These are phyloP conservation scores for Taiwanofungus camphoratus DNA, from an alignment of 1,284 basidiomycete genomes.

Conservation along the genomic window DNA sequence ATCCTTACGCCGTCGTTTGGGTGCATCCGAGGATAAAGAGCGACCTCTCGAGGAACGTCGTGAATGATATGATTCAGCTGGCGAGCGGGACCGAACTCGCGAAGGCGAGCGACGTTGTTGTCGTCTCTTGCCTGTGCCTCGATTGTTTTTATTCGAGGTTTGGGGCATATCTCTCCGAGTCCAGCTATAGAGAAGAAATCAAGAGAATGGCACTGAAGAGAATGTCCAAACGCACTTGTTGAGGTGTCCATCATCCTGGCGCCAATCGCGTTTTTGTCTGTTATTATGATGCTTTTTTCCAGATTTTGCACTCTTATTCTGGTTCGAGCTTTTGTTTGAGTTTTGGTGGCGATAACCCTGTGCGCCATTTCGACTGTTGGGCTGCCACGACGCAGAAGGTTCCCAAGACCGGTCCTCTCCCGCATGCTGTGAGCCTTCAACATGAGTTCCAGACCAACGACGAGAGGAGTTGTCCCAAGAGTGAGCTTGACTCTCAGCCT, in stretches of 20 bases:
- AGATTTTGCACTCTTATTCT: slow-evolving; percentile 29
- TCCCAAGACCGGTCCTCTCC: slow-evolving; percentile 32
- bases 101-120: slow-evolving; percentile 31
- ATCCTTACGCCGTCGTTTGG: slow-evolving; percentile 48
- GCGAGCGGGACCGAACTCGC: slow-evolving; percentile 53
- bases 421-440: slow-evolving; percentile 17
- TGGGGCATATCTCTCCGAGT: slow-evolving; percentile 25
- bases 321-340: slow-evolving; percentile 31
- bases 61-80: slow-evolving; percentile 57
- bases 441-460: slow-evolving; percentile 4
- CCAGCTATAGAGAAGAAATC: slow-evolving; percentile 24
- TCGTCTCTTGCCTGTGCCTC: slow-evolving; percentile 16
- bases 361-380: slow-evolving; percentile 22
- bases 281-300: slow-evolving; percentile 34
- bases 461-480: slow-evolving; percentile 8
- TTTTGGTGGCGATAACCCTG: slow-evolving; percentile 27
- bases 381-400: slow-evolving; percentile 31
- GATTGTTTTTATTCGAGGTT: slow-evolving; percentile 12
- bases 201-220: slow-evolving; percentile 12
- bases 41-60: slow-evolving; percentile 57
- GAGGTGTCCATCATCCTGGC: slow-evolving; percentile 53
- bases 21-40: slow-evolving; percentile 50
- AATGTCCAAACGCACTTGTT: slow-evolving; percentile 54
- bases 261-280: slow-evolving; percentile 48
- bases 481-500: slow-evolving; percentile 8